Evolutionary conservation across 345 rosid species (phyloP).

Genomic region (Orychophragmus violaceus): DNA sequence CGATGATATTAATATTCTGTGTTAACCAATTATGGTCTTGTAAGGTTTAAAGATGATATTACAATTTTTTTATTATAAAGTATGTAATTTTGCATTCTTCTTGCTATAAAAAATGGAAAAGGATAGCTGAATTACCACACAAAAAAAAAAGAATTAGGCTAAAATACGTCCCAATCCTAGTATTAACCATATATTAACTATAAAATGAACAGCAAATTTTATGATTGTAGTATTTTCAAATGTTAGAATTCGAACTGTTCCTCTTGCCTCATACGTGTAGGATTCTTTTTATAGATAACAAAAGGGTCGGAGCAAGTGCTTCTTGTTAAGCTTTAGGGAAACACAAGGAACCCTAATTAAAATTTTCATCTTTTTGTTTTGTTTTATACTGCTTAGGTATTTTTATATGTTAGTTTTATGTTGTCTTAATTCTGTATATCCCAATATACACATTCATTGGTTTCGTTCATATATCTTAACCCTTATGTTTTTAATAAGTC

Average conservation of each 20-base stretch:
- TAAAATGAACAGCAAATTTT: too few species aligned
- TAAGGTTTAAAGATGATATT: too few species aligned
- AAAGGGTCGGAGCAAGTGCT: constrained; percentile 17
- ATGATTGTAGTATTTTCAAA: neutral
- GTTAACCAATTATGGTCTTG: too few species aligned
- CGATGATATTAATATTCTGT: too few species aligned
- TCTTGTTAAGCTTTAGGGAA: constrained; percentile 24
- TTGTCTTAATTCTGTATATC: constrained; percentile 11
- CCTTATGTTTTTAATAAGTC: neutral
- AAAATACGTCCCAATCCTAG: too few species aligned
- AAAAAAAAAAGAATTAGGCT: too few species aligned
- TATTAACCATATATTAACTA: too few species aligned
- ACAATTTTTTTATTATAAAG: too few species aligned
- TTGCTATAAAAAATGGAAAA: too few species aligned
- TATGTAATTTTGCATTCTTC: too few species aligned
- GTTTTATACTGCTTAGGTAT: constrained; percentile 21
- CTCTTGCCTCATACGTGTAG: constrained; percentile 19
- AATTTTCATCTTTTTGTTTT: neutral
- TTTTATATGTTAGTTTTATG: neutral
- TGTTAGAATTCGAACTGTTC: constrained; percentile 4
- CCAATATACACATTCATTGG: neutral
- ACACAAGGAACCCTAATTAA: constrained; percentile 14
- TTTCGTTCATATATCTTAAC: neutral
- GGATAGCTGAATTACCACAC: too few species aligned
- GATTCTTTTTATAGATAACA: constrained; percentile 16